Evolutionary conservation across 345 rosid species (phyloP).

Genomic region (Trapa incisa): DNA sequence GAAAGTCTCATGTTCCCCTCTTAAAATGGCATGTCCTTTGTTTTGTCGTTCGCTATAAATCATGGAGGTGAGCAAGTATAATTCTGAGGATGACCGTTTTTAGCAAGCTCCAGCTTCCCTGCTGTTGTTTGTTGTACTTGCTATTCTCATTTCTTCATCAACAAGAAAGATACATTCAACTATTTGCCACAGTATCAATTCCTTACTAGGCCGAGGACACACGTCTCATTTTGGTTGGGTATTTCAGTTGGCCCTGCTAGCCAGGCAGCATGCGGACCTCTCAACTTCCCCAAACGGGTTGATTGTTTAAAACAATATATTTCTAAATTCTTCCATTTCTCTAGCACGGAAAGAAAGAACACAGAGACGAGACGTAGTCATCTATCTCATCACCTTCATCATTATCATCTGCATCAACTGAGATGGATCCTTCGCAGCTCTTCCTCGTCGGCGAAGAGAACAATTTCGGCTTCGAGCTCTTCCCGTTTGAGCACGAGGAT

Average conservation of each 20-base stretch:
- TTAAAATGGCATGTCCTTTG: background rate
- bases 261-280: background rate
- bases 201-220: background rate
- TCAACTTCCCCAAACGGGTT: too few species aligned
- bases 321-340: background rate
- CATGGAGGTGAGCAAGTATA: too few species aligned
- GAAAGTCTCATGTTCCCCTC: background rate
- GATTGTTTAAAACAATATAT: too few species aligned
- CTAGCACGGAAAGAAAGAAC: too few species aligned
- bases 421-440: background rate
- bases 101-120: too few species aligned
- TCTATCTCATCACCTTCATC: too few species aligned
- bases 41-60: too few species aligned
- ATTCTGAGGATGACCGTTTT: too few species aligned
- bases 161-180: background rate
- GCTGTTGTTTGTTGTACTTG: too few species aligned
- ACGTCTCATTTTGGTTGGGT: background rate
- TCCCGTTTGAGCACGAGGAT: constrained; percentile 5
- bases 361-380: background rate
- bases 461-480: constrained; percentile 12
- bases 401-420: background rate
- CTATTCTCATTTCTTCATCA: too few species aligned
- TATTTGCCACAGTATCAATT: too few species aligned
- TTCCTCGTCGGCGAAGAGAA: constrained; percentile 4
- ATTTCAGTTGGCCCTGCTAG: constrained; percentile 1